These are phyloP conservation scores for Phytophthora hybrid DNA, from an alignment of 352 stramenopile genomes.

Conservation along the genomic window DNA sequence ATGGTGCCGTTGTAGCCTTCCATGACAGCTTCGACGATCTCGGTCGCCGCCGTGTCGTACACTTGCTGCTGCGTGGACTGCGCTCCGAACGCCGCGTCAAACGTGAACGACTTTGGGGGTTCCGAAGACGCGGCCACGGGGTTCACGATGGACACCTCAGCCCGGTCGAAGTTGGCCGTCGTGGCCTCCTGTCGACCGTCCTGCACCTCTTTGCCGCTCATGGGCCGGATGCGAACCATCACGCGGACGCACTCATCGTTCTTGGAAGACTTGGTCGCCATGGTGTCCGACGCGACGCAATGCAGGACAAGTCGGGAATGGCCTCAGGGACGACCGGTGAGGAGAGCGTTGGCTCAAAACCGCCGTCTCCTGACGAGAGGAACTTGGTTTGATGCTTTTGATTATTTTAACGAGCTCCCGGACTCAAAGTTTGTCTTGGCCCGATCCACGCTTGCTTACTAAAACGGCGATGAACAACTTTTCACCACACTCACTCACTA, in stretches of 20 bases:
- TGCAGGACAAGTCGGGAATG: neutral
- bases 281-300: slow-evolving; percentile 12
- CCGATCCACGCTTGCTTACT: slow-evolving; percentile 30
- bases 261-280: slow-evolving; percentile 61
- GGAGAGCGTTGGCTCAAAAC: slow-evolving; percentile 10
- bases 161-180: slow-evolving; percentile 90
- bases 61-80: slow-evolving; percentile 94
- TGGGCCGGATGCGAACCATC: slow-evolving; percentile 96
- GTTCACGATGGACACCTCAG: slow-evolving; percentile 92
- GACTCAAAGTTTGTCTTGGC: slow-evolving; percentile 12
- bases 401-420: slow-evolving; percentile 29
- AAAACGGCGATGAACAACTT: slow-evolving; percentile 11
- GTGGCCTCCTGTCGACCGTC: slow-evolving; percentile 88
- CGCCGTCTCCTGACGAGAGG: neutral
- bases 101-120: slow-evolving; percentile 96
- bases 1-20: slow-evolving; percentile 95
- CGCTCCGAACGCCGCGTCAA: slow-evolving; percentile 96
- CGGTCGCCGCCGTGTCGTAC: slow-evolving; percentile 90
- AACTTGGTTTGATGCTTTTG: slow-evolving; percentile 6
- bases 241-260: slow-evolving; percentile 95
- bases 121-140: slow-evolving; percentile 72
- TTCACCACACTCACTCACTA: slow-evolving; percentile 5
- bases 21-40: slow-evolving; percentile 93
- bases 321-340: neutral
- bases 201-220: slow-evolving; percentile 95